Evolutionary conservation across 129 eudicot species (phyloP).

Genomic region (Saposhnikovia divaricata): DNA sequence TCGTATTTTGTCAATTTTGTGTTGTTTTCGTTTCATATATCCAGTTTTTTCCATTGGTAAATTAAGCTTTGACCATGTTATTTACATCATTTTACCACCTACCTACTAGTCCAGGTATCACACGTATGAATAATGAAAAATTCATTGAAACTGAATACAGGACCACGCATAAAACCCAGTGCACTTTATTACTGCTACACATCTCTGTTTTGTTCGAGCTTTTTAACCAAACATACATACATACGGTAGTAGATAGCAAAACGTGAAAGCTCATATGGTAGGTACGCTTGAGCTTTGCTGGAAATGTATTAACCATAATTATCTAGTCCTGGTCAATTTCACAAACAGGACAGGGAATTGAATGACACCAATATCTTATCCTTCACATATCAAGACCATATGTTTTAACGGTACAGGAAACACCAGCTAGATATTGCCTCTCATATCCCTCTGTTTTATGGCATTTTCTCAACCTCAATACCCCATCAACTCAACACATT

Average conservation of each 20-base stretch:
- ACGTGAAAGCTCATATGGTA: background rate
- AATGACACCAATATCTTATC: constrained; percentile 35
- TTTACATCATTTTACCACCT: too few relatives aligned
- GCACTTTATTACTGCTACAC: background rate
- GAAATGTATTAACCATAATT: background rate
- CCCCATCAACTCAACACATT: constrained; percentile 13
- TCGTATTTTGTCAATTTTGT: too few relatives aligned
- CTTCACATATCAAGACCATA: constrained; percentile 39
- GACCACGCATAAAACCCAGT: background rate
- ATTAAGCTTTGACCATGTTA: too few relatives aligned
- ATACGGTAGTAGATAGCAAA: background rate
- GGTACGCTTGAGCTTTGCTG: background rate
- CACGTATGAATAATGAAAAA: too few relatives aligned
- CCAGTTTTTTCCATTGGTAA: too few relatives aligned
- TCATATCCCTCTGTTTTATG: constrained; percentile 21
- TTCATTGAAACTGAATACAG: background rate
- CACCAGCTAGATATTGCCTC: constrained; percentile 35
- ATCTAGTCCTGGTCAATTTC: background rate
- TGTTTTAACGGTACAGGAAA: constrained; percentile 39
- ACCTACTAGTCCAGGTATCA: too few relatives aligned
- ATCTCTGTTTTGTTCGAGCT: too few relatives aligned
- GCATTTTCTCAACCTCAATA: constrained; percentile 39
- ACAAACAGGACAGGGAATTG: background rate
- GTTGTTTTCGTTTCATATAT: too few relatives aligned
- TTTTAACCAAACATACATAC: background rate